Evolutionary conservation across 352 stramenopile species (phyloP), one percentile per base, ranked within the genome.

Genomic region (Phytopythium cucurbitacearum): DNA sequence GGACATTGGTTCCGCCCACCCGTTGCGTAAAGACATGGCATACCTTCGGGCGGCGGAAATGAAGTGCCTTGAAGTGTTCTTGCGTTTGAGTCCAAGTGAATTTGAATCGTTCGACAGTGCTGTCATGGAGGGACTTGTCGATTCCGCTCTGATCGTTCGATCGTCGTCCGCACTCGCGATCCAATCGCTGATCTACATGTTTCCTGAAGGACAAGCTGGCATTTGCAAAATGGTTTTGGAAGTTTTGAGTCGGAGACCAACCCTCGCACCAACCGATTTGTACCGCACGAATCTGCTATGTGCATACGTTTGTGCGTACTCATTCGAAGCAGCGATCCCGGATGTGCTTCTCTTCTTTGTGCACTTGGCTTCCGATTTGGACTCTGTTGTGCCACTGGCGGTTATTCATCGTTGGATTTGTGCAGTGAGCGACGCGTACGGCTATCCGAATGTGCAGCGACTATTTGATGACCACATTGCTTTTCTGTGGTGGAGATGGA

Each of bases 141-240:
- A 95, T 42, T 48, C 53, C 3, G 81, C 87, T 39, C 57, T 77
- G 9, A 61, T 56, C 32, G 85, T 95, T 4, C 85, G 85, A 21
- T 46, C 74, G 5, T 53, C 68, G 6, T 70, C 80, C 6, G 65
- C 76, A 8, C 60, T 56, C 41, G 59, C 71, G 11, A 67, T 89
- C 40, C 81, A 91, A 51, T 81, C 82, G 5, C 32, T 93, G 15
- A 87, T 85, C 51, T 87, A 76, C 53, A 95, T 92, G 82, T 93
- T 88, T 58, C 77, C 79, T 13, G 80, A 93, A 48, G 85, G 84
- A 13, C 48, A 54, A 13, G 33, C 48, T 3, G 45, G 37, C 3
- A 54, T 54, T 9, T 54, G 48, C 13, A 38, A 38, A 3, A 38
- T 46, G 39, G 45, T 54, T 8, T 43, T 38, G 28, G 45, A 36